These are phyloP conservation scores for Rosa persica DNA, from an alignment of 306 rosid species.

Conservation along the genomic window DNA sequence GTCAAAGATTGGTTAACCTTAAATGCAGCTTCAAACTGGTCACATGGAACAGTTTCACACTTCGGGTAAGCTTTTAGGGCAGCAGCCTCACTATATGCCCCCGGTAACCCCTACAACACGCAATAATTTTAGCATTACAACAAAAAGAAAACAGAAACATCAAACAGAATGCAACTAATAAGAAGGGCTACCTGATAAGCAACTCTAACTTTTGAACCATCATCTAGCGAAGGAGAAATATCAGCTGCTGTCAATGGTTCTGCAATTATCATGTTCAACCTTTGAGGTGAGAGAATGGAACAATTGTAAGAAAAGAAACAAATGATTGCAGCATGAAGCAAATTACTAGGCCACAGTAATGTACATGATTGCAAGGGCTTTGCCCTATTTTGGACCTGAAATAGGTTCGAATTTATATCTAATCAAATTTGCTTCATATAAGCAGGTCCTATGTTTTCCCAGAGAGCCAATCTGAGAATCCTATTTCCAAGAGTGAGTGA, in stretches of 20 bases:
- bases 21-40: constrained; percentile 78
- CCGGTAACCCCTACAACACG: constrained; percentile 67
- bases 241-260: constrained; percentile 67
- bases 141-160: constrained; percentile 16
- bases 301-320: constrained; percentile 1
- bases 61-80: constrained; percentile 82
- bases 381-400: constrained; percentile 3
- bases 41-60: constrained; percentile 88
- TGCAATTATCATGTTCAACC: constrained; percentile 39
- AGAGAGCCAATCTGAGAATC: background rate
- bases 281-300: constrained; percentile 16
- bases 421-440: background rate
- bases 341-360: background rate
- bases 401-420: background rate
- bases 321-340: constrained; percentile 19
- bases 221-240: constrained; percentile 37
- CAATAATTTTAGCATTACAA: constrained; percentile 27
- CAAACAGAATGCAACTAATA: constrained; percentile 15
- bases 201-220: constrained; percentile 75
- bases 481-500: background rate
- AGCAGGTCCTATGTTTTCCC: background rate
- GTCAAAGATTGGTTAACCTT: constrained; percentile 48
- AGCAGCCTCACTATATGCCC: constrained; percentile 87
- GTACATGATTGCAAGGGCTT: background rate
- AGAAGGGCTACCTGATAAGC: constrained; percentile 75